A percentile compares a stretch with the other conserved stretches of the same genome.
These are phyloP conservation scores for Vigna nakashimae DNA, from an alignment of 306 rosid species.

Conservation along the genomic window DNA sequence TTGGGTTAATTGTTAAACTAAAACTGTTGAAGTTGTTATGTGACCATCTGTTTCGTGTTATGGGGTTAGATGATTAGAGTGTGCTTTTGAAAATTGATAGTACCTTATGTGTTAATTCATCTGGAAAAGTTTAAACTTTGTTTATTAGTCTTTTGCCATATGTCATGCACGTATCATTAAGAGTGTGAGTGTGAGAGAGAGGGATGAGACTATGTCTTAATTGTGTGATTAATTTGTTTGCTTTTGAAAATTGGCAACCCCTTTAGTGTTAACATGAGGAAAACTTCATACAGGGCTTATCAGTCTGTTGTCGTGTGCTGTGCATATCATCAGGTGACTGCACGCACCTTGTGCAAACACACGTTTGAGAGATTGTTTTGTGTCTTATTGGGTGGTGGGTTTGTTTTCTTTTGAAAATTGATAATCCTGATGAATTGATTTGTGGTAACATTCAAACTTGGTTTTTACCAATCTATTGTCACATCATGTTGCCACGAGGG, in stretches of 20 bases:
- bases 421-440: slow-evolving; percentile 21
- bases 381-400: slow-evolving; percentile 5
- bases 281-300: slow-evolving; percentile 16
- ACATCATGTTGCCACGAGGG: slow-evolving; percentile 10
- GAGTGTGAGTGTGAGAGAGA: neutral
- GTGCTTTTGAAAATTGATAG: neutral
- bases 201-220: neutral
- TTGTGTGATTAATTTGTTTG: slow-evolving; percentile 20
- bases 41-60: neutral
- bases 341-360: neutral
- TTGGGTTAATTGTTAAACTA: neutral
- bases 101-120: neutral
- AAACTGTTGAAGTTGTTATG: neutral
- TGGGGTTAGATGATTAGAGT: neutral
- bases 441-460: slow-evolving; percentile 11
- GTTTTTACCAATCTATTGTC: neutral
- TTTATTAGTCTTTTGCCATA: neutral
- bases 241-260: neutral
- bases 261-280: neutral
- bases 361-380: neutral
- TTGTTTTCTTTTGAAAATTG: slow-evolving; percentile 26
- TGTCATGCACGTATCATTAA: neutral
- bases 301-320: slow-evolving; percentile 13
- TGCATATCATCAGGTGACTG: neutral
- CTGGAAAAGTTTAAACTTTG: neutral